Percentiles rank a stretch among this genome's conserved stretches.
Conservation (phyloP, 495 filamentous ascomycete genomes). For the Neurospora sp. region DNA sequence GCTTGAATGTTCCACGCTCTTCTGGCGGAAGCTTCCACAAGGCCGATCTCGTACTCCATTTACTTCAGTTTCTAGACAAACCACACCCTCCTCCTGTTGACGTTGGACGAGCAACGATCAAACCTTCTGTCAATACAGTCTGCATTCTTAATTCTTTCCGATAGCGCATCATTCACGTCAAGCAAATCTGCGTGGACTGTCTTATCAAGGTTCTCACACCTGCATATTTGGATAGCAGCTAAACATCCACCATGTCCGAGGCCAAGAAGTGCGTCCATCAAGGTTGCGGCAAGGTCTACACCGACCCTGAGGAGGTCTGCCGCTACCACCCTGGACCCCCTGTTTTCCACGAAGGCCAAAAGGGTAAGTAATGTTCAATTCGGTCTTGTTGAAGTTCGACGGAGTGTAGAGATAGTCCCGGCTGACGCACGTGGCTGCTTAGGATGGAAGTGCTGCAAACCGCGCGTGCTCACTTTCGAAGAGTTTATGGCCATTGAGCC, state of each 20-base stretch:
- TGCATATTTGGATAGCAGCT: background rate
- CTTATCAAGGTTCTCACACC: background rate
- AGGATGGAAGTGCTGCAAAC: conserved; percentile 99
- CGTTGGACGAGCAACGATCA: background rate
- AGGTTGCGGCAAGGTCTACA: conserved; percentile 83
- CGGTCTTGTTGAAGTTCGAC: background rate
- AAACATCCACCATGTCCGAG: conserved; percentile 39
- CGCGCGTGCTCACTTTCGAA: conserved; percentile 94
- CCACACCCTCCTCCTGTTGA: background rate
- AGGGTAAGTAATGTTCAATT: conserved; percentile 53
- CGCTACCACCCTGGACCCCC: conserved; percentile 89
- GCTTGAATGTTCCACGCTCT: background rate
- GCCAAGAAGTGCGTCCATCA: conserved; percentile 91
- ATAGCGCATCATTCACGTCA: background rate
- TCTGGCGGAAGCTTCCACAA: background rate
- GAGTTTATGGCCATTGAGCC: conserved; percentile 93
- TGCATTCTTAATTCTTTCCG: background rate
- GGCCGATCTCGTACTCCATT: background rate
- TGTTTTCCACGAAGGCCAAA: conserved; percentile 96
- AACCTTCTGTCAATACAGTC: background rate
- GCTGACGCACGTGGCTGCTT: conserved; percentile 1
- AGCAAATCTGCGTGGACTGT: background rate
- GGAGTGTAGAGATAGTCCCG: background rate
- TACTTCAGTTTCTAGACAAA: background rate
- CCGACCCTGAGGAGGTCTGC: conserved; percentile 75